A percentile compares a stretch with the other conserved stretches of the same genome.
Conservation (phyloP, 2,329 filamentous ascomycete genomes). For the Zasmidium angulare region DNA sequence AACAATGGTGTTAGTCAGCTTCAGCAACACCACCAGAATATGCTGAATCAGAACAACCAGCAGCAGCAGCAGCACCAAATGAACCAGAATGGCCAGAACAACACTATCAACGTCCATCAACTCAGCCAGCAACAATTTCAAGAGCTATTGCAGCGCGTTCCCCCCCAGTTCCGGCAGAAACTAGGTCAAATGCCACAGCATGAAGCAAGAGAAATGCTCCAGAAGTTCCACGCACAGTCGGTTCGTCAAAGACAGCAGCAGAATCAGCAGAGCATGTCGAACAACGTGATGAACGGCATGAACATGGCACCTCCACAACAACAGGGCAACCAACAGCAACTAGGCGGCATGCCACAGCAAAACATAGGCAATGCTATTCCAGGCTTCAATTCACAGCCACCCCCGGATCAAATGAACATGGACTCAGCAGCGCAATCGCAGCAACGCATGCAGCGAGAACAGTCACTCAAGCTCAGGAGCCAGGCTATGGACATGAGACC, state of each 20-base stretch:
- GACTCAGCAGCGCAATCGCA: conserved; percentile 15
- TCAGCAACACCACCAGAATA: conserved; percentile 34
- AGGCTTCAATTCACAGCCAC: conserved; percentile 23
- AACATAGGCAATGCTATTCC: conserved; percentile 21
- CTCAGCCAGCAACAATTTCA: conserved; percentile 8
- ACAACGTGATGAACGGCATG: background rate
- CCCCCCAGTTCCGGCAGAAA: conserved; percentile 19
- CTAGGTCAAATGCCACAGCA: conserved; percentile 16
- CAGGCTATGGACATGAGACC: conserved; percentile 19
- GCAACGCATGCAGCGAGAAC: conserved; percentile 14
- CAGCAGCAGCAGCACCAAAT: conserved; percentile 27
- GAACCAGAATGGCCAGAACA: too few species aligned
- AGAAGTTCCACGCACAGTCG: conserved; percentile 7
- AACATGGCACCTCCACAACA: conserved; percentile 5
- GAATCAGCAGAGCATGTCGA: conserved; percentile 1
- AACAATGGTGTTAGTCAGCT: conserved; percentile 27
- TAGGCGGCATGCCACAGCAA: conserved; percentile 12
- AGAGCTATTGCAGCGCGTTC: conserved; percentile 14
- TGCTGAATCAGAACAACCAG: conserved; percentile 37
- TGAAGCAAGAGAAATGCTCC: conserved; percentile 15
- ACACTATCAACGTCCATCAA: too few species aligned
- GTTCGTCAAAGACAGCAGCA: background rate
- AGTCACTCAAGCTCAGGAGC: conserved; percentile 14
- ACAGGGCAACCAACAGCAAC: conserved; percentile 4
- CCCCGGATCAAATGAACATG: conserved; percentile 14